Percentiles rank a stretch among this genome's conserved stretches.
phyloP scores from a whole-genome alignment of 129 eudicot genomes.

The Escallonia rubra region DNA sequence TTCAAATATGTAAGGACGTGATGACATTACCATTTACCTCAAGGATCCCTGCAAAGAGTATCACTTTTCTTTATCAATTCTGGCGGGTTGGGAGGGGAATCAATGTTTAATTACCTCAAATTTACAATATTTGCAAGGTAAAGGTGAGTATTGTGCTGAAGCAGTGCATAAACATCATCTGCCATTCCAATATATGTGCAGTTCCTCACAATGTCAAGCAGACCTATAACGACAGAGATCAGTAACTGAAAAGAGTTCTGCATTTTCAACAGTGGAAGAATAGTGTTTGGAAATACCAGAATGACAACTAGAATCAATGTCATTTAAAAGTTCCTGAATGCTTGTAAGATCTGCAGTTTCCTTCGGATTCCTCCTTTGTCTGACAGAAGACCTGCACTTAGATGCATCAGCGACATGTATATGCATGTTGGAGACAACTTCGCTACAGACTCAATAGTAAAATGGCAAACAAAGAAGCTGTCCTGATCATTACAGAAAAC shows the following conservation, averaged over 20 bases:
- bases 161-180: slow-evolving; percentile 84
- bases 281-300: slow-evolving; percentile 44
- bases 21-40: too few species aligned
- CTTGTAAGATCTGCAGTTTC: slow-evolving; percentile 97
- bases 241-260: slow-evolving; percentile 10
- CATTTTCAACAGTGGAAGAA: background rate
- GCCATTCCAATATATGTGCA: slow-evolving; percentile 99
- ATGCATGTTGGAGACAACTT: background rate
- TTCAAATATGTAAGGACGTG: too few species aligned
- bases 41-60: too few species aligned
- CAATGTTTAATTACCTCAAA: slow-evolving; percentile 53
- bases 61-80: too few species aligned
- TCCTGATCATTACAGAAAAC: too few species aligned
- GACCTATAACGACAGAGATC: slow-evolving; percentile 39
- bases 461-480: too few species aligned
- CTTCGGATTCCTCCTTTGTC: slow-evolving; percentile 87
- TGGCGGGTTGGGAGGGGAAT: background rate
- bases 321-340: slow-evolving; percentile 78
- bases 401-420: background rate
- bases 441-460: background rate
- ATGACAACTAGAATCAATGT: slow-evolving; percentile 62
- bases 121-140: slow-evolving; percentile 92
- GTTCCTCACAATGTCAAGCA: slow-evolving; percentile 82
- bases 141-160: slow-evolving; percentile 84
- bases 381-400: slow-evolving; percentile 68